phyloP scores from a whole-genome alignment of 202 grass and related monocot species.

The Saccharum hybrid region DNA sequence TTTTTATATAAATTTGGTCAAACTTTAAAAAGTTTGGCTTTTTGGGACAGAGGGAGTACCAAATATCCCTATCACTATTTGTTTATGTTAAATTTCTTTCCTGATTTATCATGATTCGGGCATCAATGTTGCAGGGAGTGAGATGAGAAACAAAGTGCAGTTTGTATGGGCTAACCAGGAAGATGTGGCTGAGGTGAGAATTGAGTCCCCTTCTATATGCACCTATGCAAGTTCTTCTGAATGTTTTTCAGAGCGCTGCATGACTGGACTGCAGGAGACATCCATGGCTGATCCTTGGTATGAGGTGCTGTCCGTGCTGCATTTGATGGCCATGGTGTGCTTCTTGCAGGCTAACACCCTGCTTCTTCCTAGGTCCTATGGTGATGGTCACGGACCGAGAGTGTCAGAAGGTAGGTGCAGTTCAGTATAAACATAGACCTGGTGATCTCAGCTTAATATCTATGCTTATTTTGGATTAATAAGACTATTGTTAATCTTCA shows the following conservation, averaged over 20 bases:
- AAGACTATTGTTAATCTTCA: constrained; percentile 5
- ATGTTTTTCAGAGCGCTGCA: background rate
- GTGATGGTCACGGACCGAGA: constrained; percentile 61
- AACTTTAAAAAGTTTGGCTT: too few relatives aligned
- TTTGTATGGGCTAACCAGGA: constrained; percentile 87
- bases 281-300: constrained; percentile 81
- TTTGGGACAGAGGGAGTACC: background rate
- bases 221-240: background rate
- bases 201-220: background rate
- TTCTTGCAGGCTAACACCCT: constrained; percentile 69
- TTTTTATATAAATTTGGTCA: too few relatives aligned
- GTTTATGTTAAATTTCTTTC: background rate
- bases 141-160: constrained; percentile 61
- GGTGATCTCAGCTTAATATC: background rate
- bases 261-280: constrained; percentile 67
- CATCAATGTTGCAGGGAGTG: constrained; percentile 43
- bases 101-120: background rate
- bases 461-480: background rate
- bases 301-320: constrained; percentile 57
- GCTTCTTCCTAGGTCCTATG: constrained; percentile 69
- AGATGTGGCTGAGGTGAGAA: constrained; percentile 63
- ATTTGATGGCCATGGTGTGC: constrained; percentile 73
- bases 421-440: constrained; percentile 19
- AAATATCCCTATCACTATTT: background rate
- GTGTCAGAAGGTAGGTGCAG: constrained; percentile 70